Percentiles rank a stretch among this genome's conserved stretches.
These are phyloP conservation scores for Cornus kousa DNA, from an alignment of 148 eudicot genomes.

Conservation along the genomic window DNA sequence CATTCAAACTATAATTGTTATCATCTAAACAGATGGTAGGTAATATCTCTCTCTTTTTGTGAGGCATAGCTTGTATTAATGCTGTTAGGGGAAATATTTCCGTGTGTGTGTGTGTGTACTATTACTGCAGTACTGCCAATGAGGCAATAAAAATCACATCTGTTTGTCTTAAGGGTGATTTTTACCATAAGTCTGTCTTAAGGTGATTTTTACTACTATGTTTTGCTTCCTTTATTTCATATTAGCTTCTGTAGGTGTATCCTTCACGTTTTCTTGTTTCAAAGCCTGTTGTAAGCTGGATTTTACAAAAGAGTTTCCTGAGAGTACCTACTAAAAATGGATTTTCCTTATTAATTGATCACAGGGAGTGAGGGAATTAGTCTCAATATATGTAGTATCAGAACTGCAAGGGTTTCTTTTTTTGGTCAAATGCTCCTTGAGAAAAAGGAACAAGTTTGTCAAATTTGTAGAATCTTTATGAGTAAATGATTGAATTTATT, in stretches of 20 bases:
- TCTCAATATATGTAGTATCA: no score
- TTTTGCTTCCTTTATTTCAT: background rate
- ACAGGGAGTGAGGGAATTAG: background rate
- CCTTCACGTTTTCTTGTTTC: background rate
- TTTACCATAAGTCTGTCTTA: background rate
- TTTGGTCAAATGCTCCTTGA: background rate
- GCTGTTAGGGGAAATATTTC: background rate
- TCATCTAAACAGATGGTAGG: background rate
- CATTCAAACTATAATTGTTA: background rate
- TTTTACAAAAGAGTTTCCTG: background rate
- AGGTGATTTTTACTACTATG: background rate
- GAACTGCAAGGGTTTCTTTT: background rate
- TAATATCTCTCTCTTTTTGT: background rate
- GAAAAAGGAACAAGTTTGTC: background rate
- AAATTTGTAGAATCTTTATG: background rate
- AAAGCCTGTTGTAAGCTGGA: background rate
- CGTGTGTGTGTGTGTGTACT: background rate
- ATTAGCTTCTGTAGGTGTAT: background rate
- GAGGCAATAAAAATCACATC: background rate
- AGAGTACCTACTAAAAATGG: background rate
- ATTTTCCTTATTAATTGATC: background rate
- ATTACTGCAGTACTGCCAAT: background rate
- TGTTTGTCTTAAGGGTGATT: no score
- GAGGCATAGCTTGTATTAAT: background rate
- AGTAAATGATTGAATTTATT: slow-evolving; percentile 4